These are phyloP conservation scores for Coprinopsis strossmayeri DNA, from an alignment of 768 basidiomycete genomes.

Conservation along the genomic window DNA sequence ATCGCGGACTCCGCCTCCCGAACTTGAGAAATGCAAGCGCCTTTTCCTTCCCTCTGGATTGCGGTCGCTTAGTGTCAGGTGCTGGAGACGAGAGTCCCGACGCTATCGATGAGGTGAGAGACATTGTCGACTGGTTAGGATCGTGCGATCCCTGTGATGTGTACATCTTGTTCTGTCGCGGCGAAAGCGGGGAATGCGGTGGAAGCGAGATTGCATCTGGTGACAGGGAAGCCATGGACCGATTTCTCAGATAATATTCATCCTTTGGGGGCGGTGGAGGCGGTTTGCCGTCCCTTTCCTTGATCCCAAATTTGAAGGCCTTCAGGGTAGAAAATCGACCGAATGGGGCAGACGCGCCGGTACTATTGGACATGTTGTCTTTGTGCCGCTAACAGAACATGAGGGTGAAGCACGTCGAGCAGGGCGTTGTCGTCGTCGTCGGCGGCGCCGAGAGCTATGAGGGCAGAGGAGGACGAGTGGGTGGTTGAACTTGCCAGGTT, in stretches of 20 bases:
- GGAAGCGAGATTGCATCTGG: conserved; percentile 35
- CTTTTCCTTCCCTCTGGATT: conserved; percentile 26
- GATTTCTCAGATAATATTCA: conserved; percentile 37
- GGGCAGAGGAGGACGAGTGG: neutral
- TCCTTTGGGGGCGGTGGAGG: conserved; percentile 67
- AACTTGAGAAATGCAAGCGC: conserved; percentile 38
- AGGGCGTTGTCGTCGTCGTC: conserved; percentile 1
- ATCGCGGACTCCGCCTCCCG: conserved; percentile 28
- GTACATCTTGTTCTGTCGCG: conserved; percentile 27
- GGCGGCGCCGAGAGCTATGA: neutral
- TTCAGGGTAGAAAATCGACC: conserved; percentile 29
- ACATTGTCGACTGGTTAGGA: conserved; percentile 27
- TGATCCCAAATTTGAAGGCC: conserved; percentile 26
- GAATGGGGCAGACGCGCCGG: conserved; percentile 18
- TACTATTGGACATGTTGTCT: conserved; percentile 21
- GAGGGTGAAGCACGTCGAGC: neutral
- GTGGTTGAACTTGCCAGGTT: conserved; percentile 1
- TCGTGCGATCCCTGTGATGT: conserved; percentile 25
- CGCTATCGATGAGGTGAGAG: conserved; percentile 29
- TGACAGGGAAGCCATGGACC: conserved; percentile 41
- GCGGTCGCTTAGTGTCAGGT: conserved; percentile 10
- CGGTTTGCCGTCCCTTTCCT: conserved; percentile 27
- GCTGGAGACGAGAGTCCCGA: conserved; percentile 21
- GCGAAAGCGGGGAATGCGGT: conserved; percentile 35
- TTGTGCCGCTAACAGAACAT: neutral